Evolutionary conservation across 2,329 filamentous ascomycete genomes (phyloP), one percentile per base, ranked within the genome.

Genomic region (Paraphaeosphaeria minitans): DNA sequence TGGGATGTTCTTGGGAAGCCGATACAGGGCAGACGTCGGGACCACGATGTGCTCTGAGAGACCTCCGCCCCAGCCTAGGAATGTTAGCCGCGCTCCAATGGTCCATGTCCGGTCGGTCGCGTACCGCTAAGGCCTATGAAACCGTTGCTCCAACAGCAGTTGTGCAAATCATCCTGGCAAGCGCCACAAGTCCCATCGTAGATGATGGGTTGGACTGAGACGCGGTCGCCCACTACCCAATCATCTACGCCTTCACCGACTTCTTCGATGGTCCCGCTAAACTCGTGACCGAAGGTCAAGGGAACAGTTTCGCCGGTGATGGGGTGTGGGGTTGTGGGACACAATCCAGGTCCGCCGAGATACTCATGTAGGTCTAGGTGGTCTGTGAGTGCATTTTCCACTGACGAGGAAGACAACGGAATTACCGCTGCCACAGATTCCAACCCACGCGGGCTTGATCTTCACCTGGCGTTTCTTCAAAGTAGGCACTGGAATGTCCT

Each of bases 211-310:
- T 84, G 80, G 1, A 84, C 75, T 43, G 75, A 78, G 2, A 84
- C 82, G 29, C 80, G 70, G 55, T 83, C 78, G 19, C 83, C 83
- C 3, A 78, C 66, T 54, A 80, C 79, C 67, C 81, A 80, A n/a
- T 79, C 75, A 6, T 70, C 74, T 10, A 85, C 81, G 12, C 77
- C 81, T n/a, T 81, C 75, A 35, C 81, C 80, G 13, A 84, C 77
- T 65, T 84, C 82, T 67, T 84, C 82, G 35, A 85, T 76, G 1
- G 79, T 74, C 13, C 81, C 83, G 54, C 77, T 80, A 67, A 85
- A 84, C 61, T 84, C 83, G 64, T 85, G 82, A 14, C 83, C 83
- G 55, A 85, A 79, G 2, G 81, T 83, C 56, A 84, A 60, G n/a
- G 81, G 83, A 2, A 82, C 75, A 5, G 75, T 80, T 68, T 83